Conservation (phyloP, 2,329 filamentous ascomycete genomes). For the Alternaria burnsii region DNA sequence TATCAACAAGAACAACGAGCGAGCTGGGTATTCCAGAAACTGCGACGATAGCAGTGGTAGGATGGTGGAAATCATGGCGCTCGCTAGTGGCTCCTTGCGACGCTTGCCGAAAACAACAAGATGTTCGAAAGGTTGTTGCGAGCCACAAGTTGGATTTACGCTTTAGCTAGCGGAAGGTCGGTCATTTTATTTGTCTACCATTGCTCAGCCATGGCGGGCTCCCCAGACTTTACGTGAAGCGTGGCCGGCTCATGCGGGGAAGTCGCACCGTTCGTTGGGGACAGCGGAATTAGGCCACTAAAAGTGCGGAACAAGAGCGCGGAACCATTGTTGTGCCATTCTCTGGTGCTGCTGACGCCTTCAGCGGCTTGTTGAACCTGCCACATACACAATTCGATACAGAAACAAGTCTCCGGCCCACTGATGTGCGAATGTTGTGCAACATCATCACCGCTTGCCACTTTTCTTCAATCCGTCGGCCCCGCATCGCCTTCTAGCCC, state of each 20-base stretch:
- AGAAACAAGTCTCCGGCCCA: background rate
- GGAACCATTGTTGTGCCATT: background rate
- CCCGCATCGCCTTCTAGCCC: background rate
- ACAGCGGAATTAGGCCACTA: conserved; percentile 27
- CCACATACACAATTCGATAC: background rate
- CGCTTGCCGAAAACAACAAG: background rate
- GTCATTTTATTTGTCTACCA: background rate
- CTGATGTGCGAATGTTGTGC: background rate
- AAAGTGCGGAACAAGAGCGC: conserved; percentile 18
- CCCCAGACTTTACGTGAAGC: background rate
- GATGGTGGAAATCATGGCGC: conserved; percentile 42
- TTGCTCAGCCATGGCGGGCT: background rate
- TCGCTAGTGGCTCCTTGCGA: background rate
- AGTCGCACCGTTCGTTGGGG: conserved; percentile 1
- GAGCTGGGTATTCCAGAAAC: conserved; percentile 35
- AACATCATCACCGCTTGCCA: background rate
- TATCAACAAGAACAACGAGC: conserved; percentile 30
- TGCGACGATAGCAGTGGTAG: conserved; percentile 34
- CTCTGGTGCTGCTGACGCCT: background rate
- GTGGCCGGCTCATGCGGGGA: conserved; percentile 26
- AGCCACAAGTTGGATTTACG: background rate
- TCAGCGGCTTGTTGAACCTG: background rate
- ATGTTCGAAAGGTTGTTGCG: background rate
- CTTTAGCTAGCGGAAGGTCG: background rate
- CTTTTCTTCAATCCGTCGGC: background rate